phyloP scores from a whole-genome alignment of 495 filamentous ascomycete species.

The Lasiosphaeria hispida region DNA sequence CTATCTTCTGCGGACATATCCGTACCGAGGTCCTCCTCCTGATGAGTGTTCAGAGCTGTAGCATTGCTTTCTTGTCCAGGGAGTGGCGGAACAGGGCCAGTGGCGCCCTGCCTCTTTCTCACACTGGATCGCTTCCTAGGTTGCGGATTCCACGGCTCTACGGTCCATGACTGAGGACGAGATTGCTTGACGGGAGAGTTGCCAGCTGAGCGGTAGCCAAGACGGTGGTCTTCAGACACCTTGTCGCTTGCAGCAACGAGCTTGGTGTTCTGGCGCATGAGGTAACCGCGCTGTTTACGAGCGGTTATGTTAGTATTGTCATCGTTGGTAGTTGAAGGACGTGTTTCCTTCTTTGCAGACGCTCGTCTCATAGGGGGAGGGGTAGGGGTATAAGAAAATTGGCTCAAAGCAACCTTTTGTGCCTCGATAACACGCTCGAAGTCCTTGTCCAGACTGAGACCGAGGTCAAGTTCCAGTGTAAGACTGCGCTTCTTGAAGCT shows the following conservation, averaged over 20 bases:
- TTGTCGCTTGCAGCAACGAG: conserved; percentile 84
- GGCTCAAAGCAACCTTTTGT: conserved; percentile 84
- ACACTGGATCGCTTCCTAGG: conserved; percentile 61
- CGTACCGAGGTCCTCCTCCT: conserved; percentile 55
- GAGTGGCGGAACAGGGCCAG: conserved; percentile 72
- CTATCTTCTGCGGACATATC: conserved; percentile 66
- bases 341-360: conserved; percentile 14
- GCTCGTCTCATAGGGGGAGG: conserved; percentile 25
- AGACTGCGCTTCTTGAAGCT: conserved; percentile 58
- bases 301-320: conserved; percentile 56
- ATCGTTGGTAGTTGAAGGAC: conserved; percentile 9
- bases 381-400: conserved; percentile 39
- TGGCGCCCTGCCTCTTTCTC: conserved; percentile 53
- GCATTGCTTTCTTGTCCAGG: conserved; percentile 85
- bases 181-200: conserved; percentile 68
- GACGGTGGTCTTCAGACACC: conserved; percentile 48
- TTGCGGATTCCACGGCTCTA: conserved; percentile 90
- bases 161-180: conserved; percentile 85
- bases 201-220: conserved; percentile 61
- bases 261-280: conserved; percentile 98
- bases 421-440: conserved; percentile 94
- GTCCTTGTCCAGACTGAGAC: conserved; percentile 82
- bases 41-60: conserved; percentile 55
- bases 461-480: conserved; percentile 75
- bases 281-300: conserved; percentile 84